Conservation (phyloP, 306 rosid species). For the Pachyrhizus erosus region DNA sequence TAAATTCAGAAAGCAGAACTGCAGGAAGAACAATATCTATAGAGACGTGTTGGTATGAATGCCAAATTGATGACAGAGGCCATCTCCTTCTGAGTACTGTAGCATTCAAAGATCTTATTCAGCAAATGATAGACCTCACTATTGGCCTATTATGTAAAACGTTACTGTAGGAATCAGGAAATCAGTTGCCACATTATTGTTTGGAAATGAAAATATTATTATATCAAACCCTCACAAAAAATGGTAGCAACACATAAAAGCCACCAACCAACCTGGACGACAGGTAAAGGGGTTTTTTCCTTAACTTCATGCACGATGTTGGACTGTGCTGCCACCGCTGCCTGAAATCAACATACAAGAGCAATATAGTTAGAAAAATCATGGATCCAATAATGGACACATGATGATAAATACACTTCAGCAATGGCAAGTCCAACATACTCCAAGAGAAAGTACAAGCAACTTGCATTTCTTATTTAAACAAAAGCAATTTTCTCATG, state of each 20-base stretch:
- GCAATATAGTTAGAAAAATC: slow-evolving; percentile 35
- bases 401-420: background rate
- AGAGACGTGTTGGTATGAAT: background rate
- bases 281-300: slow-evolving; percentile 62
- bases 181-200: slow-evolving; percentile 20
- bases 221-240: slow-evolving; percentile 1
- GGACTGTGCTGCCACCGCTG: slow-evolving; percentile 74
- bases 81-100: slow-evolving; percentile 22
- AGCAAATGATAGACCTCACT: slow-evolving; percentile 2
- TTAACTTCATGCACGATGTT: slow-evolving; percentile 64
- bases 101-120: slow-evolving; percentile 22
- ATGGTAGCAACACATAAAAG: slow-evolving; percentile 5
- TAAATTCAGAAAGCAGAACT: slow-evolving; percentile 21
- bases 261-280: slow-evolving; percentile 62
- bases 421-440: slow-evolving; percentile 5
- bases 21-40: background rate
- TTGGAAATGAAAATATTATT: background rate
- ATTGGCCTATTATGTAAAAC: slow-evolving; percentile 9
- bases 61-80: slow-evolving; percentile 22
- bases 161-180: slow-evolving; percentile 20
- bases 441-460: background rate
- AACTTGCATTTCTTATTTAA: background rate
- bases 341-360: slow-evolving; percentile 63
- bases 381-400: slow-evolving; percentile 18
- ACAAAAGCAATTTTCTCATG: background rate